phyloP scores from a whole-genome alignment of 768 basidiomycete species.

The Leccinum rimulosum region DNA sequence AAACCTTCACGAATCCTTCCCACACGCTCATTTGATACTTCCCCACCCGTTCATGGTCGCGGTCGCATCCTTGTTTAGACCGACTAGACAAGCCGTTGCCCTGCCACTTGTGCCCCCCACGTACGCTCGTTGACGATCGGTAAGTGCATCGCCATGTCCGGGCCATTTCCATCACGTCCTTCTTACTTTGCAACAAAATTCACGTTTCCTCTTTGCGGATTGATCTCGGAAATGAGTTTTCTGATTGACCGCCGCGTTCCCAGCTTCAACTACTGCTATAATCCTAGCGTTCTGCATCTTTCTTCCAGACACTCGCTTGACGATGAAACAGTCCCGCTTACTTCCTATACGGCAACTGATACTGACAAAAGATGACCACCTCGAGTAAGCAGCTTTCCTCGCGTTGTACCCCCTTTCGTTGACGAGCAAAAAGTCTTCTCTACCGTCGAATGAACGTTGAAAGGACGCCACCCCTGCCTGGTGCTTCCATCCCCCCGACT shows the following conservation, averaged over 20 bases:
- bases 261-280: constrained; percentile 15
- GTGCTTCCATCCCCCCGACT: constrained; percentile 37
- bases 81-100: background rate
- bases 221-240: constrained; percentile 18
- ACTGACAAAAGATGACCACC: constrained; percentile 23
- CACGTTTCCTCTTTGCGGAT: background rate
- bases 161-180: constrained; percentile 5
- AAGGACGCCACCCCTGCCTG: constrained; percentile 21
- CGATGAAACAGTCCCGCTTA: constrained; percentile 25
- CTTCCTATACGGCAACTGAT: constrained; percentile 23
- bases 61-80: constrained; percentile 8
- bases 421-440: constrained; percentile 24
- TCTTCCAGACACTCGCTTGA: constrained; percentile 13
- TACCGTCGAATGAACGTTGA: constrained; percentile 36
- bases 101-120: background rate
- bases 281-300: constrained; percentile 3
- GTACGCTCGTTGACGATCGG: constrained; percentile 23
- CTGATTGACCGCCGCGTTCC: constrained; percentile 19
- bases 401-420: background rate
- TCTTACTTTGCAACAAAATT: constrained; percentile 5
- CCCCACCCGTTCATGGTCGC: constrained; percentile 19
- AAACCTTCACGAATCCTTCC: constrained; percentile 4
- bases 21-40: constrained; percentile 8
- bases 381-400: constrained; percentile 22
- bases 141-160: constrained; percentile 15